These are phyloP conservation scores for Camelina sativa DNA, from an alignment of 345 rosid genomes.

Conservation along the genomic window DNA sequence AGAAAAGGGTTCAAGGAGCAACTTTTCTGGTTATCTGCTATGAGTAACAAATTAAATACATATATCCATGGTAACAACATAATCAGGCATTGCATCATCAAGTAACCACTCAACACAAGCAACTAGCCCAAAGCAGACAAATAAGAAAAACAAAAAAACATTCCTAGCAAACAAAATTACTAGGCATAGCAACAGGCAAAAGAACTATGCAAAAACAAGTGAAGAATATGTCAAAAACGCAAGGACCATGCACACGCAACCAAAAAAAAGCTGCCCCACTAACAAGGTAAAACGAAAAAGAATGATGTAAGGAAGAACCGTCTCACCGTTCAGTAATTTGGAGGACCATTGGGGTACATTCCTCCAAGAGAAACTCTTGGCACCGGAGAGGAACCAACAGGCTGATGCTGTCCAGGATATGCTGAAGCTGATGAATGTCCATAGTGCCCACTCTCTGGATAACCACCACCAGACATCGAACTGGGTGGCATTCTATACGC, in stretches of 20 bases:
- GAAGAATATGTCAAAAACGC: slow-evolving; percentile 19
- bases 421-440: slow-evolving; percentile 59
- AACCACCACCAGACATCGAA: slow-evolving; percentile 71
- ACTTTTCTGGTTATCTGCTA: not conserved
- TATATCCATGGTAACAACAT: slow-evolving; percentile 12
- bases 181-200: slow-evolving; percentile 7
- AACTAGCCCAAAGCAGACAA: slow-evolving; percentile 2
- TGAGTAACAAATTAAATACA: not conserved
- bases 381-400: slow-evolving; percentile 64
- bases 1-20: not conserved
- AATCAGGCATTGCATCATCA: slow-evolving; percentile 22
- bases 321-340: slow-evolving; percentile 71
- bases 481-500: slow-evolving; percentile 64
- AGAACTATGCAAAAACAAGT: not conserved
- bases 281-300: slow-evolving; percentile 10
- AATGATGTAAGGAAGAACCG: slow-evolving; percentile 21
- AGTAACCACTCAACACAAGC: slow-evolving; percentile 2
- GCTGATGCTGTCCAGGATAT: slow-evolving; percentile 70
- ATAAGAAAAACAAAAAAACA: not conserved
- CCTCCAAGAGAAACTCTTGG: slow-evolving; percentile 82
- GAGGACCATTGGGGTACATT: slow-evolving; percentile 73
- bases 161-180: slow-evolving; percentile 24
- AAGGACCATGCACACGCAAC: slow-evolving; percentile 22
- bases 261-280: not conserved
- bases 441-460: slow-evolving; percentile 66